Conservation (phyloP, 2,329 filamentous ascomycete species). For the Pseudogymnoascus sp. region DNA sequence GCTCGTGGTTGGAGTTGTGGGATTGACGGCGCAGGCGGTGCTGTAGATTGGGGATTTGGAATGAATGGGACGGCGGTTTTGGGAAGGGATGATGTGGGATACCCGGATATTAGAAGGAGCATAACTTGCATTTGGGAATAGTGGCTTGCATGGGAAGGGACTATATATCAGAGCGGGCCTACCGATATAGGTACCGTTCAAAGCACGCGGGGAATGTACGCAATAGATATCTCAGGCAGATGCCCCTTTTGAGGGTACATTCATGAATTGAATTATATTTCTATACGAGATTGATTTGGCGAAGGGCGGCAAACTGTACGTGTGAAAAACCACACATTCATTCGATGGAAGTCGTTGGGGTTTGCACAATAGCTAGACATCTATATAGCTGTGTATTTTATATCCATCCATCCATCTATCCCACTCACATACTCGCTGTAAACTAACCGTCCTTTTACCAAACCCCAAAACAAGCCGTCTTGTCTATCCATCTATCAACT, state of each 20-base stretch:
- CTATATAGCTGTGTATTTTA: slow-evolving; percentile 1
- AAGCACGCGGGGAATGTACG: neutral
- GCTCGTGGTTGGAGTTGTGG: neutral
- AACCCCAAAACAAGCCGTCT: neutral
- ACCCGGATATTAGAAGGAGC: neutral
- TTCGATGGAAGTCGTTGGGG: neutral
- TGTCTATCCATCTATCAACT: neutral
- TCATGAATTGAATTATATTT: neutral
- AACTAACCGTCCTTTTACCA: neutral
- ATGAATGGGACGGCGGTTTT: neutral
- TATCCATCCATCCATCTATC: neutral
- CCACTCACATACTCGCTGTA: neutral
- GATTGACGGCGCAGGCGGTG: neutral
- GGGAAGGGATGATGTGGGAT: neutral
- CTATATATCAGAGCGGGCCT: slow-evolving; percentile 2
- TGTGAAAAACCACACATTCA: neutral
- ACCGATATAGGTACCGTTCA: neutral
- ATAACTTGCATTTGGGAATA: neutral
- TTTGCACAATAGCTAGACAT: neutral
- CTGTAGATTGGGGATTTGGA: neutral
- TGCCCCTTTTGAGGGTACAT: neutral
- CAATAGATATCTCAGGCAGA: neutral
- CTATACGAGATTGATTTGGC: neutral
- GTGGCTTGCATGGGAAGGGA: neutral
- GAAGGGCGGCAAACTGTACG: neutral